Conservation (phyloP, 108 stramenopile species). For the Pseudonitzschia multiseries region DNA sequence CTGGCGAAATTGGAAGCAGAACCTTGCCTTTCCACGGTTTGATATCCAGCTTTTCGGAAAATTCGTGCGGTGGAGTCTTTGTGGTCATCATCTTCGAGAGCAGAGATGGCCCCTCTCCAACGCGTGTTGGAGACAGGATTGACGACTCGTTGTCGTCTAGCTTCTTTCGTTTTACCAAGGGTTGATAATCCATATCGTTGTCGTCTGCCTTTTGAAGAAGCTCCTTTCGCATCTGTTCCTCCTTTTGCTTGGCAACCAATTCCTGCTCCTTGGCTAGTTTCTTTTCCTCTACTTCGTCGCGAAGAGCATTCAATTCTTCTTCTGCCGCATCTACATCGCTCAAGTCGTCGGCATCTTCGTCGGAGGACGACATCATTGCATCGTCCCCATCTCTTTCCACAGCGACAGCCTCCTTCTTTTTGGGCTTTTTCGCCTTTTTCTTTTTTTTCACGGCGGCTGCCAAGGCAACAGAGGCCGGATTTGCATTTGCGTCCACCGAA, state of each 20-base stretch:
- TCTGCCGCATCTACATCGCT: conserved; percentile 8
- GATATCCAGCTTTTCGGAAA: conserved; percentile 62
- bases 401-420: not conserved
- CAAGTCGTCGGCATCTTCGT: conserved; percentile 26
- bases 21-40: conserved; percentile 42
- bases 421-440: conserved; percentile 18
- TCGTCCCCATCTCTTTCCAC: not conserved
- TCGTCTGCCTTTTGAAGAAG: conserved; percentile 44
- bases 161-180: conserved; percentile 32
- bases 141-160: conserved; percentile 26
- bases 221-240: conserved; percentile 44
- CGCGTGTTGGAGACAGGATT: conserved; percentile 12
- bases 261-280: conserved; percentile 25
- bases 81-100: conserved; percentile 61
- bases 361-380: conserved; percentile 3
- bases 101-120: conserved; percentile 34
- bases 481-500: not conserved
- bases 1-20: conserved; percentile 41
- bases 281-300: conserved; percentile 47
- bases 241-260: conserved; percentile 19
- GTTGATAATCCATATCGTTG: conserved; percentile 25
- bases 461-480: conserved; percentile 11
- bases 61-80: conserved; percentile 80
- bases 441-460: conserved; percentile 12
- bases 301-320: conserved; percentile 44